phyloP scores from a whole-genome alignment of 371 early-diverging fungal genomes.

The Mucor plumbeus region DNA sequence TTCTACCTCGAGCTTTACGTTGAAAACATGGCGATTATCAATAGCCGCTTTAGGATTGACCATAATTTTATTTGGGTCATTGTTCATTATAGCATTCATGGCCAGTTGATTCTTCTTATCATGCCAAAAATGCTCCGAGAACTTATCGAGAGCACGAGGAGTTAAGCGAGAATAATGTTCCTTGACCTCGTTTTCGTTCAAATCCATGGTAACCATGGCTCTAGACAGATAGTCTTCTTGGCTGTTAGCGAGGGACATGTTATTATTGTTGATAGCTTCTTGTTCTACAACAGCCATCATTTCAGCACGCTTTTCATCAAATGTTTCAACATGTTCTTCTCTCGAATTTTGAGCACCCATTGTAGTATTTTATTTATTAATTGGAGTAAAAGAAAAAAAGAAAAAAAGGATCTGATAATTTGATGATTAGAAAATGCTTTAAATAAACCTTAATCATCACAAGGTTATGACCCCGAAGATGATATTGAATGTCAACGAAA shows the following conservation, averaged over 20 bases:
- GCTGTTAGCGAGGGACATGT: neutral
- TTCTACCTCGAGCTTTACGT: slow-evolving; percentile 66
- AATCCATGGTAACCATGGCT: slow-evolving; percentile 14
- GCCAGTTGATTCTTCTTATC: slow-evolving; percentile 73
- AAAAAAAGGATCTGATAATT: slow-evolving; percentile 1
- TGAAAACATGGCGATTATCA: slow-evolving; percentile 56
- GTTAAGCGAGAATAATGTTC: slow-evolving; percentile 36
- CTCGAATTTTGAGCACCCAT: slow-evolving; percentile 26
- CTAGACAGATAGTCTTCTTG: slow-evolving; percentile 8
- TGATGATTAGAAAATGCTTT: neutral
- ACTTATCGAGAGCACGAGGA: slow-evolving; percentile 34
- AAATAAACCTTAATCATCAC: neutral
- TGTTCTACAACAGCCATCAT: slow-evolving; percentile 20
- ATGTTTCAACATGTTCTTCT: slow-evolving; percentile 10
- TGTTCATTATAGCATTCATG: slow-evolving; percentile 65
- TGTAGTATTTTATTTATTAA: neutral
- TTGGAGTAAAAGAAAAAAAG: neutral
- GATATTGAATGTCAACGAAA: neutral
- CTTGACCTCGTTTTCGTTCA: slow-evolving; percentile 15
- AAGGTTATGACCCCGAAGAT: slow-evolving; percentile 2
- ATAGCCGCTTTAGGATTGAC: slow-evolving; percentile 57
- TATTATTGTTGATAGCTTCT: slow-evolving; percentile 7
- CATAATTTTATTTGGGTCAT: slow-evolving; percentile 62
- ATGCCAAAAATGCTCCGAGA: slow-evolving; percentile 56
- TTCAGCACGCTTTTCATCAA: slow-evolving; percentile 26